Conservation (phyloP, 306 rosid species). For the Lathyrus tuberosus region DNA sequence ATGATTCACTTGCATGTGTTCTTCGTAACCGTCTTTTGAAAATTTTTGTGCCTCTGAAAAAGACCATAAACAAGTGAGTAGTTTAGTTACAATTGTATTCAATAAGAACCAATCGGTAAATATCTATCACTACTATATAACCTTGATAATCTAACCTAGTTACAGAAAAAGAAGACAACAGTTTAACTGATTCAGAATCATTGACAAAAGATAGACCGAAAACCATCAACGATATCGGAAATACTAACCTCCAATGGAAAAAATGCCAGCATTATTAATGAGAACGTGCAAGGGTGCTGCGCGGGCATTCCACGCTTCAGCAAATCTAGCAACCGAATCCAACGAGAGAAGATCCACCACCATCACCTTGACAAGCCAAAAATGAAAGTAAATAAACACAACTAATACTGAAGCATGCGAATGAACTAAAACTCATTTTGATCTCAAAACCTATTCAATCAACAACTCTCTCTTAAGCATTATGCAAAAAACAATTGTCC, state of each 20-base stretch:
- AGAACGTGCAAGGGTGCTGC: slow-evolving; percentile 84
- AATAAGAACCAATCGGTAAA: slow-evolving; percentile 19
- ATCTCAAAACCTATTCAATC: slow-evolving; percentile 1
- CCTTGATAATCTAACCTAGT: not conserved
- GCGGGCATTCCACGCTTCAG: slow-evolving; percentile 90
- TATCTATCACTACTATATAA: slow-evolving; percentile 11
- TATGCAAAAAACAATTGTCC: not conserved
- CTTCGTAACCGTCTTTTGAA: slow-evolving; percentile 92
- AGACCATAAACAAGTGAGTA: slow-evolving; percentile 31
- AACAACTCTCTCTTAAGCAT: not conserved
- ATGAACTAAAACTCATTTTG: slow-evolving; percentile 12
- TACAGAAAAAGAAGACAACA: not conserved
- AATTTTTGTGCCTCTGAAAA: slow-evolving; percentile 80
- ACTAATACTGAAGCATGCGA: not conserved
- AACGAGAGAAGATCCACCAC: slow-evolving; percentile 89
- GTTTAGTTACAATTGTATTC: slow-evolving; percentile 36
- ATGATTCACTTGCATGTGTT: slow-evolving; percentile 99
- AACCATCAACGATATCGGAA: not conserved
- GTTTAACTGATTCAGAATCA: slow-evolving; percentile 13
- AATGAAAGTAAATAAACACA: slow-evolving; percentile 29
- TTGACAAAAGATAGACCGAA: slow-evolving; percentile 16
- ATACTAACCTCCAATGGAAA: slow-evolving; percentile 88
- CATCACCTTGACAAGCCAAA: slow-evolving; percentile 69
- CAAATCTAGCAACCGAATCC: slow-evolving; percentile 86
- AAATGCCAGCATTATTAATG: slow-evolving; percentile 95